Evolutionary conservation across 1,284 basidiomycete species (phyloP), one percentile per base, ranked within the genome.

Genomic region (Pascua guehoae): DNA sequence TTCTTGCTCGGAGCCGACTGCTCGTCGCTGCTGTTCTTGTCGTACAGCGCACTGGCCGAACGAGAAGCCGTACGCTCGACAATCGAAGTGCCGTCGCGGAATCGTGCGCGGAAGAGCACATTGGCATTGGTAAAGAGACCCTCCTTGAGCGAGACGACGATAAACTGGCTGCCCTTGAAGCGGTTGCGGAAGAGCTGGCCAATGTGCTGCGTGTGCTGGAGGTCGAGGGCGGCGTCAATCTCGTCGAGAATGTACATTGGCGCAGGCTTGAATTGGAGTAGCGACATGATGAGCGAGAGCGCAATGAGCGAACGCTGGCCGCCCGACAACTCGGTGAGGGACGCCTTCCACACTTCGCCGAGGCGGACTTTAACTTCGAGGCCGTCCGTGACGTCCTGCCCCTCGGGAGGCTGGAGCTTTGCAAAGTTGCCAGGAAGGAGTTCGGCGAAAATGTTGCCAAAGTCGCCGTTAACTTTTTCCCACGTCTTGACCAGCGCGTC

Each of bases 191-290:
- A 97, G 15, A 98, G 84, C 67, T 94, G 91, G 24, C 95, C 95
- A 61, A 98, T 97, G 76, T 98, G 91, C 70, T 96, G 88, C 9
- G 95, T 98, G 71, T 98, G 94, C 48, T 91, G 93, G 18, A 98
- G 80, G 79, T 98, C 95, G 46, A 97, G 84, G 7, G 94, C 94
- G 0, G 94, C 92, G 77, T 98, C 93, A 67, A 98, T 96, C 79
- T 98, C 96, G 79, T 98, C 96, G 18, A 98, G 84, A 71, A 98
- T 98, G 77, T 98, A 98, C 91, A 98, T 95, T 0, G 93, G 96
- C n/a, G 95, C 94, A 2, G 95, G 93, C 74, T 98, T 97, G 84
- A 98, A 98, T 77, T 98, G 94, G 40, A 98, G 84, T 42, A 98
- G 83, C 0, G 94, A 89, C 93, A 98, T 95, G 81, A 98, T 98